phyloP scores from a whole-genome alignment of 352 stramenopile genomes.

The Phytophthora aleatoria region DNA sequence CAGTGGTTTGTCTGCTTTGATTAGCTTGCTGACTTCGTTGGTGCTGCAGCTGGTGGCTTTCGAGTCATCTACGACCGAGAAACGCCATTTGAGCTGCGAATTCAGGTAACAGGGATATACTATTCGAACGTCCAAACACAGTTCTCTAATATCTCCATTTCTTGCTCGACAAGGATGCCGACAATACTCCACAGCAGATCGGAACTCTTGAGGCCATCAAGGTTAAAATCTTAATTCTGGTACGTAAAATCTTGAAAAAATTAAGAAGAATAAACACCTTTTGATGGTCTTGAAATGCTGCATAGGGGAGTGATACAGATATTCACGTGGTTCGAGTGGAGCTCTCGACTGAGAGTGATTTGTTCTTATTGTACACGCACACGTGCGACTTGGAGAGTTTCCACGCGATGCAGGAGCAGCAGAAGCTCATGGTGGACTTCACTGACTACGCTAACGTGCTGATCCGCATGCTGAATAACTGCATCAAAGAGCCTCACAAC shows the following conservation, averaged over 20 bases:
- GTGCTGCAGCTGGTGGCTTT: conserved; percentile 70
- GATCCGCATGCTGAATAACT: conserved; percentile 95
- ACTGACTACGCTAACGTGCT: conserved; percentile 93
- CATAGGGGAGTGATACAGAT: conserved; percentile 84
- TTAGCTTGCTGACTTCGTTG: not conserved
- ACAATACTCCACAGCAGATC: conserved; percentile 89
- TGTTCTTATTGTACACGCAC: conserved; percentile 95
- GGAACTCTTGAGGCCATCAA: conserved; percentile 95
- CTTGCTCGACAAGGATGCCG: conserved; percentile 51
- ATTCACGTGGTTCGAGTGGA: conserved; percentile 90
- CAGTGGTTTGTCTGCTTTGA: not conserved
- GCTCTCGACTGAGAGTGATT: conserved; percentile 91
- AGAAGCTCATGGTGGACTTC: conserved; percentile 97
- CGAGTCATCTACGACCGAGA: conserved; percentile 92
- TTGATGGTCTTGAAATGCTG: not conserved
- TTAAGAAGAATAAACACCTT: not conserved
- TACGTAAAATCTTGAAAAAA: conserved; percentile 26
- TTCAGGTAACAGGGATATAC: conserved; percentile 56
- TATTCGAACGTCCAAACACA: too few relatives aligned
- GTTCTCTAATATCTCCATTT: not conserved
- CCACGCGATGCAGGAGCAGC: conserved; percentile 92
- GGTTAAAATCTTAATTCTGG: conserved; percentile 92
- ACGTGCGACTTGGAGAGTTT: conserved; percentile 89
- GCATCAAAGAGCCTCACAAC: conserved; percentile 95
- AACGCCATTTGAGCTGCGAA: conserved; percentile 90